Base-by-base conservation (phyloP, 2,329 filamentous ascomycete genomes). In the Tolypocladium amazonense region DNA sequence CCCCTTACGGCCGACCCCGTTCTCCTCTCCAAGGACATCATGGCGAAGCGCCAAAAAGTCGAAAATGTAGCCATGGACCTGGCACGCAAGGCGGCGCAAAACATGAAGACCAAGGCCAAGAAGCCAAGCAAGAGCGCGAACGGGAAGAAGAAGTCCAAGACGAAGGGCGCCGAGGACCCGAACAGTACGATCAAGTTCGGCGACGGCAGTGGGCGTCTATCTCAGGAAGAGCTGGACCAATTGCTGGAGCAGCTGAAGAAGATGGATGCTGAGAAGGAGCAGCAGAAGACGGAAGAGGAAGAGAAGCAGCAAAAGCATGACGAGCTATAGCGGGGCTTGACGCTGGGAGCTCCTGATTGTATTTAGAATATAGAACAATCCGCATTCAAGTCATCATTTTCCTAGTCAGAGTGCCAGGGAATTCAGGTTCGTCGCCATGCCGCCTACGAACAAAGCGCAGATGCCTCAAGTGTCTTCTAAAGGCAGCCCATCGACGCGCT, bases 1-100 rank as follows among this genome's bases (percentile, higher is more conserved):
- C 76, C 81, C 20, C 75, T 79, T 2, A 85, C 86, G 2, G 89
- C 90, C 12, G 86, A 97, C 65, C 89, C 91, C 0, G 86, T 87
- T 8, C 79, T 96, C 11, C 81, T 88, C 0, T 77, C 86, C 64
- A 86, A 87, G 68, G 92, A 96, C 35, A 73, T 96, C 37, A 77
- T 85, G 60, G 79, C 78, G 30, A 88, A 88, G 73, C 81, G 86
- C 20, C 84, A 86, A 67, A 84, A 89, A 70, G 80, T 97, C 8
- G 85, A 88, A 70, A 86, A 89, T 70, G 83, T 81, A 5, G 83
- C 85, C 66, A 81, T 88, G 71, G 84, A 90, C 30, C 79, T 92
- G 56, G 81, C 90, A 59, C 83, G 88, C 77, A 88, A 86, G 77
- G 83, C 83, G 59, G 83, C 88, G 66, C 81, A 78, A 71, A 69